These are phyloP conservation scores for Xylaria hypoxylon DNA, from an alignment of 2,329 filamentous ascomycete species.

Conservation along the genomic window DNA sequence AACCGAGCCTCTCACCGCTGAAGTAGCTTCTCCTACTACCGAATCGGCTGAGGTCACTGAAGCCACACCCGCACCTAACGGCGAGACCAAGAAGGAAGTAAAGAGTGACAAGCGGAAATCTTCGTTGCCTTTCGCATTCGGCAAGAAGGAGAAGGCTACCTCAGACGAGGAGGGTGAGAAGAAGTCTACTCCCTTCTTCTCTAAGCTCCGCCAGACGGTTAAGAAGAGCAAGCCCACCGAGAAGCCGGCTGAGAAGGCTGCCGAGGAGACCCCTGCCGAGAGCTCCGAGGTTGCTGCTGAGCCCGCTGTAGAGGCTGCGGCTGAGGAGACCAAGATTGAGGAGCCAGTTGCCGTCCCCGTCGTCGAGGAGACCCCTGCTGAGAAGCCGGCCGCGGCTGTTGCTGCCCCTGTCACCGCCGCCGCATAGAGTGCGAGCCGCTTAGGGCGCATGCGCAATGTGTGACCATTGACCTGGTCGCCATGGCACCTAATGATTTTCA, in stretches of 20 bases:
- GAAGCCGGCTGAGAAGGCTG: slow-evolving; percentile 47
- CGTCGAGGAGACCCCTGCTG: slow-evolving; percentile 44
- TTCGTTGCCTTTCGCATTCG: slow-evolving; percentile 78
- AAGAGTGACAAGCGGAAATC: slow-evolving; percentile 86
- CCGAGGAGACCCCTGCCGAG: slow-evolving; percentile 41
- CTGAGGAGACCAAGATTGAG: slow-evolving; percentile 38
- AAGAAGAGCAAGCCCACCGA: slow-evolving; percentile 51
- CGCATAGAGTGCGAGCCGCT: slow-evolving; percentile 48
- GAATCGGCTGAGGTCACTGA: slow-evolving; percentile 62
- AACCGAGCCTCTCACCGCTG: slow-evolving; percentile 66
- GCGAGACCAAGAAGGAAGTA: slow-evolving; percentile 70
- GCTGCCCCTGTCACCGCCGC: slow-evolving; percentile 51
- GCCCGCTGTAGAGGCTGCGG: slow-evolving; percentile 40
- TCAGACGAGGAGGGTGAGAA: slow-evolving; percentile 73
- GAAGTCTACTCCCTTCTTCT: slow-evolving; percentile 68
- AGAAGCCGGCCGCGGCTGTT: slow-evolving; percentile 47
- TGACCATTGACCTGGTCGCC: slow-evolving; percentile 36
- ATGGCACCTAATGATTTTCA: slow-evolving; percentile 48
- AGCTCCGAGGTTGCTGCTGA: slow-evolving; percentile 43
- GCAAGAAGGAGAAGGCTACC: slow-evolving; percentile 78
- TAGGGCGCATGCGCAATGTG: slow-evolving; percentile 34
- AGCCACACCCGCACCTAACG: slow-evolving; percentile 58
- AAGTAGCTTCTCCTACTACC: slow-evolving; percentile 62
- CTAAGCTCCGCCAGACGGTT: slow-evolving; percentile 62
- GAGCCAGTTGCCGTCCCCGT: slow-evolving; percentile 33